Base-by-base conservation (phyloP, 305 asterid genomes). In the Rubia occidens region DNA sequence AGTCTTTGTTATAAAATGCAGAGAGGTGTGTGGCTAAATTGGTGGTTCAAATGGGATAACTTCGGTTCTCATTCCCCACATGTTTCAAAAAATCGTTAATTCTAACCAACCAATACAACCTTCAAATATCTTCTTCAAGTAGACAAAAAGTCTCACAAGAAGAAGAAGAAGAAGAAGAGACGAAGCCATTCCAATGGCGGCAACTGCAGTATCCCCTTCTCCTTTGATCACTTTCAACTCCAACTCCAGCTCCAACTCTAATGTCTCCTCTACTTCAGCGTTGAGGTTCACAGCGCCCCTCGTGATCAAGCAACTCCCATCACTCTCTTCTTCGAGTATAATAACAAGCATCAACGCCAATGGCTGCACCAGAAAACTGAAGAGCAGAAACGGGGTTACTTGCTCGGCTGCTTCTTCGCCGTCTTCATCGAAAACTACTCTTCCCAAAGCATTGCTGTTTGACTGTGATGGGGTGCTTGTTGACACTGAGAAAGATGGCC, bases 401-500 rank as follows among this genome's bases (percentile, higher is more conserved):
- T 83, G 85, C 66, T 86, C 88, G 69, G 84, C 85, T 82, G 82
- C 87, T 66, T 76, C 88, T 7, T 66, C 85, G 2, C 75, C 87
- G 13, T 73, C 86, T 18, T 75, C 78, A 70, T 1, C 56, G 45
- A 29, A 60, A 66, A 15, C 4, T 60, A 59, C 10, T 44, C 84
- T 88, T 59, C 96, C 95, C 11, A 77, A 87, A 64, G 98, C 98
- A 63, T 89, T 92, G 39, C 80, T 92, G 75, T 89, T 92, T 79
- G 98, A 92, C 72, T 92, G 98, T 68, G 98, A 92, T 74, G 98
- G 98, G 51, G 98, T 92, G 42, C 86, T 92, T 80, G 98, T 92
- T 1, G 98, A 92, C 73, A 92, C 98, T 8, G 96, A 92, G 91
- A 92, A 89, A 86, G 98, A 92, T 72, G 98, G 98, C 2, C 98